Evolutionary conservation across 1,284 basidiomycete species (phyloP).

Genomic region (Sporisorium graminicola): DNA sequence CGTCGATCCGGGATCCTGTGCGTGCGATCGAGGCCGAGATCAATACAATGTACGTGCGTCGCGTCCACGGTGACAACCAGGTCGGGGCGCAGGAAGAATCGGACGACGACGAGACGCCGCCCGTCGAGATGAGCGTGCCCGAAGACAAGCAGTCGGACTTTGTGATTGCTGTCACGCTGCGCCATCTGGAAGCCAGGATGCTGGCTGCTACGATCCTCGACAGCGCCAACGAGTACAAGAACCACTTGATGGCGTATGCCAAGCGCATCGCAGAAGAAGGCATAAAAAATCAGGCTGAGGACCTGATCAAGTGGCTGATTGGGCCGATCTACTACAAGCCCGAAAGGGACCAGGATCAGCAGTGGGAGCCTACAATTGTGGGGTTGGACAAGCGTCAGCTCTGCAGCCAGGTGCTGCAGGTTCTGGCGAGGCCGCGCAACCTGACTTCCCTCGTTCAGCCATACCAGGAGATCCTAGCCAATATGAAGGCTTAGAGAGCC

Average conservation of each 20-base stretch:
- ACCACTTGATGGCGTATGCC: slow-evolving; percentile 56
- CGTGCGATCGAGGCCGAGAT: slow-evolving; percentile 60
- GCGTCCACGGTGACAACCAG: slow-evolving; percentile 41
- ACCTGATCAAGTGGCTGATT: slow-evolving; percentile 61
- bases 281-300: slow-evolving; percentile 63
- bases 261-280: slow-evolving; percentile 63
- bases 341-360: slow-evolving; percentile 35
- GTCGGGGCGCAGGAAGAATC: slow-evolving; percentile 40
- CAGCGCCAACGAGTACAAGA: slow-evolving; percentile 63
- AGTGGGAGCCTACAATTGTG: slow-evolving; percentile 44
- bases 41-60: slow-evolving; percentile 55
- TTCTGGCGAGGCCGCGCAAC: slow-evolving; percentile 48
- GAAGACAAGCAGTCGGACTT: slow-evolving; percentile 53
- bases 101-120: slow-evolving; percentile 30
- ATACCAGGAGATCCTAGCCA: slow-evolving; percentile 50
- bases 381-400: slow-evolving; percentile 49
- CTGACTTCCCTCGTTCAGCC: slow-evolving; percentile 47
- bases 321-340: slow-evolving; percentile 66
- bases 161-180: slow-evolving; percentile 53
- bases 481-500: slow-evolving; percentile 28
- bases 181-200: slow-evolving; percentile 66
- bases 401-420: slow-evolving; percentile 46
- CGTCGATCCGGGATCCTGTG: slow-evolving; percentile 55
- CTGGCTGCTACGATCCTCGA: slow-evolving; percentile 61
- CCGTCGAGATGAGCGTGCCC: slow-evolving; percentile 48